Percentiles rank a stretch among this genome's conserved stretches.
Conservation (phyloP, 2,329 filamentous ascomycete genomes). For the Verticillium nonalfalfae region DNA sequence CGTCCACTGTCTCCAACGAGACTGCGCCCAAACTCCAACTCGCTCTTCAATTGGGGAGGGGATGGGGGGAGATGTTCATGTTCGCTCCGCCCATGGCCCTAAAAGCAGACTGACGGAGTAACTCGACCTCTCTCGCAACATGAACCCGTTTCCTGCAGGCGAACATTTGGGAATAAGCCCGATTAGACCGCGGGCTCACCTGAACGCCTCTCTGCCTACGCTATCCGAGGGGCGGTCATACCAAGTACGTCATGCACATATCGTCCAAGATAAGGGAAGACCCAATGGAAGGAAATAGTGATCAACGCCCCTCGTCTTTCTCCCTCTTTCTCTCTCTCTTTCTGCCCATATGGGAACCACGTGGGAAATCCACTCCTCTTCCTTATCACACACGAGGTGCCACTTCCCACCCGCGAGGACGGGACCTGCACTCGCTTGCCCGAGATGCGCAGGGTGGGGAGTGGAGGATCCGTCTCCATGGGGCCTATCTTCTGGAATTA, state of each 20-base stretch:
- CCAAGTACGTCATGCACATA: too few species aligned
- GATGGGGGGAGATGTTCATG: neutral
- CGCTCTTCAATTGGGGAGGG: neutral
- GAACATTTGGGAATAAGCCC: too few species aligned
- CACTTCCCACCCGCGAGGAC: neutral
- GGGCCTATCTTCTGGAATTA: too few species aligned
- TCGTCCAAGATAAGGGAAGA: too few species aligned
- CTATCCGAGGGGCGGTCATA: too few species aligned
- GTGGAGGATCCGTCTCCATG: neutral
- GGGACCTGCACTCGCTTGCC: neutral
- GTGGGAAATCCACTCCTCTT: neutral
- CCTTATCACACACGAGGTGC: neutral
- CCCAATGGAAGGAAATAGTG: too few species aligned
- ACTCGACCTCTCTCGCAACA: neutral
- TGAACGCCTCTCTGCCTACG: too few species aligned
- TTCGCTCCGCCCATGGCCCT: too few species aligned
- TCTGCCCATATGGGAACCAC: neutral
- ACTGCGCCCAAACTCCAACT: neutral
- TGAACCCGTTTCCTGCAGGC: too few species aligned
- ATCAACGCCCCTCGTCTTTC: neutral
- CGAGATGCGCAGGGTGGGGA: neutral
- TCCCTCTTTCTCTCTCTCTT: too few species aligned
- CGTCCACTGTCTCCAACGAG: neutral
- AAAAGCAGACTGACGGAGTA: neutral
- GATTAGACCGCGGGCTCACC: too few species aligned